phyloP scores from a whole-genome alignment of 768 basidiomycete genomes.

The Trametes gibbosa region DNA sequence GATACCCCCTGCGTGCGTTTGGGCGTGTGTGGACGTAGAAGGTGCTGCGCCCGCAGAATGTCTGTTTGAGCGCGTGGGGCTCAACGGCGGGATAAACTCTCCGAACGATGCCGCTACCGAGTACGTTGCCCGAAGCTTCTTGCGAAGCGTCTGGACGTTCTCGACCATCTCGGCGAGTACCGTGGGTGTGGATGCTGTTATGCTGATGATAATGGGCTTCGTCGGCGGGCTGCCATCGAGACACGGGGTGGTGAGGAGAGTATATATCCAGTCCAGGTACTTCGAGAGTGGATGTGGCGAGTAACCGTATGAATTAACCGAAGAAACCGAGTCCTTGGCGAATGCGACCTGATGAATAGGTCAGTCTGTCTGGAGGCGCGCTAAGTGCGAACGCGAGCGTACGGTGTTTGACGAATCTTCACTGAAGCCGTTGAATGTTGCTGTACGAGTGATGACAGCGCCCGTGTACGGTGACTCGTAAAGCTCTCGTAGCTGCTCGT shows the following conservation, averaged over 20 bases:
- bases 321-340: constrained; percentile 45
- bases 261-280: constrained; percentile 64
- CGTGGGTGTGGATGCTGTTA: constrained; percentile 58
- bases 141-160: constrained; percentile 60
- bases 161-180: constrained; percentile 55
- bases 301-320: constrained; percentile 86
- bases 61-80: constrained; percentile 7
- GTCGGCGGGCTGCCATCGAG: constrained; percentile 22
- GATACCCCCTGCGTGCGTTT: constrained; percentile 1
- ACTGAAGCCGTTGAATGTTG: constrained; percentile 66
- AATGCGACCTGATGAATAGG: constrained; percentile 56
- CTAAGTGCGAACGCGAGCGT: constrained; percentile 16
- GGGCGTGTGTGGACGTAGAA: constrained; percentile 18
- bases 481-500: constrained; percentile 58
- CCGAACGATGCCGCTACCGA: constrained; percentile 7
- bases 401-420: constrained; percentile 67
- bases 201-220: constrained; percentile 78
- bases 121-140: constrained; percentile 25
- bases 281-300: constrained; percentile 69
- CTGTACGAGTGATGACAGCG: constrained; percentile 79
- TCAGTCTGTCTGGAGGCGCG: not conserved
- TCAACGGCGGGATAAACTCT: constrained; percentile 6
- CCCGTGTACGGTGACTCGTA: constrained; percentile 69
- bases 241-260: constrained; percentile 43
- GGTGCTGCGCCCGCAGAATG: not conserved